Evolutionary conservation across 2,329 filamentous ascomycete species (phyloP).

Genomic region (Hypocrella siamensis): DNA sequence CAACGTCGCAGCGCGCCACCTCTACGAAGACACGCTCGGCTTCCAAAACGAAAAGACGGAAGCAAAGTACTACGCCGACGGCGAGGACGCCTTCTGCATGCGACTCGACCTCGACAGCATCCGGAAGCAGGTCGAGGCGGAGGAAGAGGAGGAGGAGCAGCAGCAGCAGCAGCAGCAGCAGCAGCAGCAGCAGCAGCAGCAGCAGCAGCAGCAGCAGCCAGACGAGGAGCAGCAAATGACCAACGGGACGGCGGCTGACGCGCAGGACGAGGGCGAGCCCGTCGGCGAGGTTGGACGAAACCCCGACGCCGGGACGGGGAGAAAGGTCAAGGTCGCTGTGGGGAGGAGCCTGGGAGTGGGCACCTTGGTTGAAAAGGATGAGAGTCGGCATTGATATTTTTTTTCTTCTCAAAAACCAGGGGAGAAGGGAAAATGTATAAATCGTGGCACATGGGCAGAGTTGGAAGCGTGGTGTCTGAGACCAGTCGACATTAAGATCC

Average conservation of each 20-base stretch:
- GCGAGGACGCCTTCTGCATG: constrained; percentile 94
- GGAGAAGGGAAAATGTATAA: not conserved
- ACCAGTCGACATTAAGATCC: not conserved
- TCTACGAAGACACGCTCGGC: constrained; percentile 84
- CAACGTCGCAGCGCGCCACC: constrained; percentile 77
- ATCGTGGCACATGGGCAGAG: not conserved
- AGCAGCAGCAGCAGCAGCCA: constrained; percentile 8
- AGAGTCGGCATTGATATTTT: constrained; percentile 22
- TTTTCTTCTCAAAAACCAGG: not conserved
- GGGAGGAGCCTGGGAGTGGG: constrained; percentile 67
- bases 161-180: constrained; percentile 2
- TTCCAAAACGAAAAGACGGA: constrained; percentile 82
- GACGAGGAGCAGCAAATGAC: no score
- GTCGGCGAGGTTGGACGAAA: constrained; percentile 50
- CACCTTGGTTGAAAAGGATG: constrained; percentile 58
- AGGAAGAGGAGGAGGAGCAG: constrained; percentile 17
- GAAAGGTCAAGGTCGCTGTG: constrained; percentile 73
- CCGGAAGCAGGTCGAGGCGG: constrained; percentile 23
- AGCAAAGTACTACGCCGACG: constrained; percentile 89
- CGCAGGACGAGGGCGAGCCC: constrained; percentile 50
- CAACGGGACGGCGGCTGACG: no score
- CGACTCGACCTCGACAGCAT: constrained; percentile 62
- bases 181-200: constrained; percentile 5
- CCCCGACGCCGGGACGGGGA: constrained; percentile 26
- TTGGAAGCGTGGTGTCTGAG: not conserved